phyloP scores from a whole-genome alignment of 2,329 filamentous ascomycete species.

The Ceratocystis papillata region DNA sequence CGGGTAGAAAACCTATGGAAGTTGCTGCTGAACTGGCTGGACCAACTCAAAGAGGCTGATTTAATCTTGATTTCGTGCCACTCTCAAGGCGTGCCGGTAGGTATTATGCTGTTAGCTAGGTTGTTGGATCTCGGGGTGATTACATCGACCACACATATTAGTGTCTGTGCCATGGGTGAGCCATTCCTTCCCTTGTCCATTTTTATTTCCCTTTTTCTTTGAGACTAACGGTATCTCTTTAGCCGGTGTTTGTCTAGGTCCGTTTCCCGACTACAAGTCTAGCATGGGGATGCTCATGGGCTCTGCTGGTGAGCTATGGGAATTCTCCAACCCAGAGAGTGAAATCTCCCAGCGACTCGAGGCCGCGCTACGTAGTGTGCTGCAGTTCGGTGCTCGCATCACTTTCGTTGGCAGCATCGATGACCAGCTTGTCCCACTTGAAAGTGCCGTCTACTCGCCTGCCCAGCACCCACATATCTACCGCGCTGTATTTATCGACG shows the following conservation, averaged over 20 bases:
- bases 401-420: slow-evolving; percentile 91
- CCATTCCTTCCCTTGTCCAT: slow-evolving; percentile 8
- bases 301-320: slow-evolving; percentile 86
- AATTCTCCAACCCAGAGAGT: slow-evolving; percentile 75
- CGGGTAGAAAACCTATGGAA: slow-evolving; percentile 91
- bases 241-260: slow-evolving; percentile 85
- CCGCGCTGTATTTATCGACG: slow-evolving; percentile 91
- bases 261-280: slow-evolving; percentile 84
- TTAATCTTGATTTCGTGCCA: slow-evolving; percentile 88
- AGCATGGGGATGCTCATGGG: slow-evolving; percentile 77
- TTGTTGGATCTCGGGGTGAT: slow-evolving; percentile 83
- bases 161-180: slow-evolving; percentile 66
- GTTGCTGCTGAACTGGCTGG: slow-evolving; percentile 85
- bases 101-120: slow-evolving; percentile 84
- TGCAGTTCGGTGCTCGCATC: slow-evolving; percentile 70
- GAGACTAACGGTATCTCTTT: slow-evolving; percentile 25
- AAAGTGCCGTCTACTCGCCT: slow-evolving; percentile 76
- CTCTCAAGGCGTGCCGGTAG: slow-evolving; percentile 89
- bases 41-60: slow-evolving; percentile 76
- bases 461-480: slow-evolving; percentile 87
- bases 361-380: slow-evolving; percentile 58
- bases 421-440: slow-evolving; percentile 76
- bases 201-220: slow-evolving; percentile 7
- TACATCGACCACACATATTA: slow-evolving; percentile 56
- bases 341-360: slow-evolving; percentile 74